Evolutionary conservation across 176 grass and related monocot species (phyloP).

Genomic region (Saccharum officinarum): DNA sequence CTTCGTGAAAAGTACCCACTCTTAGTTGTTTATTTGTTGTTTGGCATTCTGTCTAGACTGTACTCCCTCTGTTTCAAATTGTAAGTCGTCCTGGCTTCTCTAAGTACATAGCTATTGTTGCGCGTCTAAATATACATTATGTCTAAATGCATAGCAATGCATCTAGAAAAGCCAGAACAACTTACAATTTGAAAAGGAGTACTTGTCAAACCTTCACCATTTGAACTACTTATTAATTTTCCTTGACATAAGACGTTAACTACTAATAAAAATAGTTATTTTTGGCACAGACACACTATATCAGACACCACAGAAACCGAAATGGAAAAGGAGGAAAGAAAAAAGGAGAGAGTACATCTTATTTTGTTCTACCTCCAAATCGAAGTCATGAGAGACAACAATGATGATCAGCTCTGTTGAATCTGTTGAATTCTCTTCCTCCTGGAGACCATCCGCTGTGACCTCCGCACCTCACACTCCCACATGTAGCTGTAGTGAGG

Average conservation of each 20-base stretch:
- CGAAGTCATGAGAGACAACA: neutral
- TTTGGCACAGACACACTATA: neutral
- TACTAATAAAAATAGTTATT: neutral
- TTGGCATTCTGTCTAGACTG: neutral
- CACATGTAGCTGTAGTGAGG: constrained; percentile 21
- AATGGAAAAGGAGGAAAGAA: neutral
- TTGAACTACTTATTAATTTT: neutral
- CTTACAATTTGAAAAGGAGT: too few species aligned
- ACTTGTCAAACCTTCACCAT: too few species aligned
- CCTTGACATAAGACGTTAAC: neutral
- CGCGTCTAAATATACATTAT: too few species aligned
- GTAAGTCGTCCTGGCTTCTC: neutral
- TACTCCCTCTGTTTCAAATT: neutral
- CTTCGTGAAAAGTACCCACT: neutral
- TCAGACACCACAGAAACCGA: neutral
- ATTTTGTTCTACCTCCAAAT: neutral
- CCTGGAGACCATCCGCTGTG: neutral
- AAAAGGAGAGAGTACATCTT: neutral
- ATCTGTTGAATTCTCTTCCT: neutral
- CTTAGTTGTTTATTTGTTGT: neutral
- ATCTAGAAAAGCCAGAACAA: too few species aligned
- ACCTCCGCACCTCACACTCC: neutral
- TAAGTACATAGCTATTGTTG: too few species aligned
- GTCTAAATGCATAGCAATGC: too few species aligned
- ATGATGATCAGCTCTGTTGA: neutral